Evolutionary conservation across 306 rosid species (phyloP).

Genomic region (Bauhinia variegata): DNA sequence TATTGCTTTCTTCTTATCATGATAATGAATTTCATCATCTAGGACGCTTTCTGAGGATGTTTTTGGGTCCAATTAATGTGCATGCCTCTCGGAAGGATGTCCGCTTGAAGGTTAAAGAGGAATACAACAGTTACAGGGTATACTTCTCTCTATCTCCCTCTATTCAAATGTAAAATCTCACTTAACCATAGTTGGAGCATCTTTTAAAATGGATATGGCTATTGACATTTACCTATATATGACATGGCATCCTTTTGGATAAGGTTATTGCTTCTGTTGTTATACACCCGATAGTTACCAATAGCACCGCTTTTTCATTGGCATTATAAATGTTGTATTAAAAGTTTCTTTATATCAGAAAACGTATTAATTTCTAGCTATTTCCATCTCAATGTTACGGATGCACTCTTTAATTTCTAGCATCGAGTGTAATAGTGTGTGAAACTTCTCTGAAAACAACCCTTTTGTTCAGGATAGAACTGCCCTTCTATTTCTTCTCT

Average conservation of each 20-base stretch:
- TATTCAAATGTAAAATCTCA: not conserved
- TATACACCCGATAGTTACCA: too few species aligned
- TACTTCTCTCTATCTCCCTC: constrained; percentile 5
- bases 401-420: too few species aligned
- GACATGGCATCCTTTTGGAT: not conserved
- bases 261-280: not conserved
- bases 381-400: too few species aligned
- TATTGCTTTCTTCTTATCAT: not conserved
- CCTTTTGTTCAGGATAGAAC: constrained; percentile 86
- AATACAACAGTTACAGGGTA: constrained; percentile 93
- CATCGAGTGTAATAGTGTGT: not conserved
- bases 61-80: constrained; percentile 92
- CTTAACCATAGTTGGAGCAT: not conserved
- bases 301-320: too few species aligned
- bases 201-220: constrained; percentile 3
- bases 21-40: not conserved
- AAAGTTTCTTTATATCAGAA: too few species aligned
- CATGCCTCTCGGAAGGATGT: constrained; percentile 86
- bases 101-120: constrained; percentile 95
- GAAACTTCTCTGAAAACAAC: constrained; percentile 13
- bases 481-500: constrained; percentile 88
- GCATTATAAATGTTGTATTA: too few species aligned
- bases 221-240: not conserved
- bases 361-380: too few species aligned
- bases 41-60: constrained; percentile 90